Base-by-base conservation (phyloP, 1,284 basidiomycete genomes). In the Jaminaea rosea region DNA sequence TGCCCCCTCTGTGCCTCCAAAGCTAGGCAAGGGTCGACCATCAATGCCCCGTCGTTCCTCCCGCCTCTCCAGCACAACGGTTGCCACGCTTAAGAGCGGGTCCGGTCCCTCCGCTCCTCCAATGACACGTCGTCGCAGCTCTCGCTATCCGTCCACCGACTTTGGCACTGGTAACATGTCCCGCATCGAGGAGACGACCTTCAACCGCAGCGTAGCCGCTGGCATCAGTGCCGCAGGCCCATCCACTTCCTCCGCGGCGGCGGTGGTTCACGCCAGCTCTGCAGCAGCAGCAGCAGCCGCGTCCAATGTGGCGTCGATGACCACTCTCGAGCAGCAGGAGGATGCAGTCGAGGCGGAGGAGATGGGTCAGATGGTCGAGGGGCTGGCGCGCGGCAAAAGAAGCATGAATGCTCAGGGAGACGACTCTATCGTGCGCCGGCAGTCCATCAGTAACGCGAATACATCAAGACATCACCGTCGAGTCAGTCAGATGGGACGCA, bases 1-100 rank as follows among this genome's bases (percentile, higher is more conserved):
- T n/a, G 27, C n/a, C 17, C 55, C 36, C 7, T 45, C 63, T 13
- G 56, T 60, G 10, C 41, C 52, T 65, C 39, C 59, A 58, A 28
- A 50, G 51, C 31, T 63, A 21, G 34, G 63, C 61, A 2, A 61
- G 60, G 24, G 46, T 24, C 51, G 47, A 1, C 44, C 44, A 26
- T 24, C 31, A 11, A 1, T 51, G n/a, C 53, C 55, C 6, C 39
- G 26, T 15, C 19, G 26, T 26, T 32, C 44, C 21, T 15, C 44
- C 23, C 15, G 44, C 7, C 44, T 46, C 21, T 46, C 44, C 26
- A 24, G 26, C n/a, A 5, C 21, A 27, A 26, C 42, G 29, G 29
- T 21, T 8, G 23, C 15, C 15, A 23, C n/a, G 37, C n/a, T 8
- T 23, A 47, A 32, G 15, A 4, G 28, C 4, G 19, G 7, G 11